phyloP scores from a whole-genome alignment of 257 asterid species.

The Penstemon eatonii region DNA sequence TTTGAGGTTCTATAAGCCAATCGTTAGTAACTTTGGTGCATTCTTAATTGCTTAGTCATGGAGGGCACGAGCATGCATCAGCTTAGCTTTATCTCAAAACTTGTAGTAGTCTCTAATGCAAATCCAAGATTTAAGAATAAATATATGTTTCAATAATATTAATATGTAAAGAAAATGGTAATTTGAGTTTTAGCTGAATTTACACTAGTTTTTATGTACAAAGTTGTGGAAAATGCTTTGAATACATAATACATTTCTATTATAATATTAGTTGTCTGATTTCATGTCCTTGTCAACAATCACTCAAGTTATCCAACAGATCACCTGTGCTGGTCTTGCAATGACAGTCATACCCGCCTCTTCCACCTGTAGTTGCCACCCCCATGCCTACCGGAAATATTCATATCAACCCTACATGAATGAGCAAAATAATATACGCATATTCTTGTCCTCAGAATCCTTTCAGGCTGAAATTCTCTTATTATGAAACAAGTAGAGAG shows the following conservation, averaged over 20 bases:
- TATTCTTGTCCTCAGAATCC: not conserved
- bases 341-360: not conserved
- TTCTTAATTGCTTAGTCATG: slow-evolving; percentile 1
- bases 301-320: not conserved
- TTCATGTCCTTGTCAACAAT: not conserved
- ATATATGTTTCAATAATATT: not conserved
- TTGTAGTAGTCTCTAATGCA: not conserved
- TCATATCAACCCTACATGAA: too few relatives aligned
- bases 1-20: not conserved
- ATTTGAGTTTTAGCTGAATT: not conserved
- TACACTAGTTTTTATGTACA: not conserved
- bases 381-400: too few relatives aligned
- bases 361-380: not conserved
- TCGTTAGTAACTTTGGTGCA: not conserved
- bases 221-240: not conserved
- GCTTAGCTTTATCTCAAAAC: not conserved
- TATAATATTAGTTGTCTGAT: not conserved
- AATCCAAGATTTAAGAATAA: not conserved
- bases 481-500: not conserved
- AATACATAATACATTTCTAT: not conserved
- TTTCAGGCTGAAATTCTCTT: not conserved
- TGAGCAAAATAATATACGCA: not conserved
- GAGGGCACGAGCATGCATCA: not conserved
- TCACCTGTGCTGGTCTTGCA: not conserved
- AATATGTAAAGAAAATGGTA: not conserved